Evolutionary conservation across 2,329 filamentous ascomycete genomes (phyloP).

Genomic region (Epichloe bromicola): DNA sequence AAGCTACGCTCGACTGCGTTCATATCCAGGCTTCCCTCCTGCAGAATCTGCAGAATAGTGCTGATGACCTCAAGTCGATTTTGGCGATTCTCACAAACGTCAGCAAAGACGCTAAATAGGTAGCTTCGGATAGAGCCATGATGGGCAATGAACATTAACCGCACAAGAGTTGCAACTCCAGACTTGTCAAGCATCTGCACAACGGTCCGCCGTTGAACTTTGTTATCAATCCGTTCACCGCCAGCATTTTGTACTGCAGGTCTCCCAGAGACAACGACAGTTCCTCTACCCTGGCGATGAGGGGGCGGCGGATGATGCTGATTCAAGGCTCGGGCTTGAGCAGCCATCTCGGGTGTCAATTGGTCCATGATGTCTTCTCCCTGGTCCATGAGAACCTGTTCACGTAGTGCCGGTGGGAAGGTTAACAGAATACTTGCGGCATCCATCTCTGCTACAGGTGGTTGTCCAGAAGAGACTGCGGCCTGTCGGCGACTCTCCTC

Average conservation of each 20-base stretch:
- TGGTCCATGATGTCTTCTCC: conserved; percentile 77
- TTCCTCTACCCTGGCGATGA: conserved; percentile 17
- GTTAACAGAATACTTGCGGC: conserved; percentile 85
- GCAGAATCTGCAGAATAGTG: conserved; percentile 81
- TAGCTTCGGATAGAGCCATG: conserved; percentile 74
- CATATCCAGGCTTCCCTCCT: conserved; percentile 89
- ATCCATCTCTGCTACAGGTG: conserved; percentile 60
- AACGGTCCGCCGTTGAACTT: conserved; percentile 63
- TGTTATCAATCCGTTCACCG: conserved; percentile 38
- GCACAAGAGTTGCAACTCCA: conserved; percentile 85
- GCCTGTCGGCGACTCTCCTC: conserved; percentile 64
- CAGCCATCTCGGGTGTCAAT: conserved; percentile 72
- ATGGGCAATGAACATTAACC: conserved; percentile 96
- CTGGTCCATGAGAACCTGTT: conserved; percentile 82
- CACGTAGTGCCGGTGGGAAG: conserved; percentile 69
- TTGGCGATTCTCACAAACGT: conserved; percentile 92
- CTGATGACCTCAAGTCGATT: conserved; percentile 90
- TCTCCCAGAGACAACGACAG: conserved; percentile 15
- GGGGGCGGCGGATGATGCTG: conserved; percentile 23
- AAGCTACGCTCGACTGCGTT: conserved; percentile 93
- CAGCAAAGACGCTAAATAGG: conserved; percentile 75
- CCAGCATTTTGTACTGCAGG: conserved; percentile 10
- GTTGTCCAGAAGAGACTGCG: conserved; percentile 40
- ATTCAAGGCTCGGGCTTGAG: conserved; percentile 64
- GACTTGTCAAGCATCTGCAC: conserved; percentile 96